Base-by-base conservation (phyloP, 495 filamentous ascomycete genomes). In the Daldinia vernicosa region DNA sequence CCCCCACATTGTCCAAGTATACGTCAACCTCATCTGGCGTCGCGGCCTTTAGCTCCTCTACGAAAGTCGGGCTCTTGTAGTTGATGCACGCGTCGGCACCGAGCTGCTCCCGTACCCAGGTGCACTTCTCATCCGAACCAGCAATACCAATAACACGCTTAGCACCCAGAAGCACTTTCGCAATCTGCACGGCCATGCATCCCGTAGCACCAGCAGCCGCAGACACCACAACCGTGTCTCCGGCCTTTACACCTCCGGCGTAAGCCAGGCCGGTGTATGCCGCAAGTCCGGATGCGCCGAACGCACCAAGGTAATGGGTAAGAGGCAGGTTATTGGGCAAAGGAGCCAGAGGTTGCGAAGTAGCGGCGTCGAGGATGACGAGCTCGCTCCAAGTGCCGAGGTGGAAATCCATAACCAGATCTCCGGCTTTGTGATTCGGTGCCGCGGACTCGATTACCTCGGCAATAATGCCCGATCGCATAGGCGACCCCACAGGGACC, bases 1-100 rank as follows among this genome's bases (percentile, higher is more conserved):
- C 87, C 3, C 87, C 87, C 17, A 88, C 87, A 63, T 89, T 89
- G 60, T 89, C 87, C 67, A 84, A 87, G 62, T 84, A 89, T 2
- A 89, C 81, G 43, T 88, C 86, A 0, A 86, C 87, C 66, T 76
- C 85, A 2, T 80, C 84, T 8, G 85, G 82, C 6, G 86, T 86
- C 15, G 75, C 84, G 12, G 80, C 76, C 60, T 74, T 74, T 28
- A 89, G 75, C 9, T 87, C 80, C 63, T 83, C 58, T 50, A 79
- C 75, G 66, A 89, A 90, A 4, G 67, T 68, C 2, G 74, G 26
- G 30, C 72, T 75, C 76, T 88, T 88, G 75, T 89, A 90, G 77
- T 89, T 87, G 67, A 90, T 53, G 63, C 85, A 88, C 1, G 83
- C 72, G 68, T 90, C 85, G 11, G 85, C 84, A 0, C 87, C 87